Conservation (phyloP, 768 basidiomycete genomes). For the Leucogyrophana mollusca region DNA sequence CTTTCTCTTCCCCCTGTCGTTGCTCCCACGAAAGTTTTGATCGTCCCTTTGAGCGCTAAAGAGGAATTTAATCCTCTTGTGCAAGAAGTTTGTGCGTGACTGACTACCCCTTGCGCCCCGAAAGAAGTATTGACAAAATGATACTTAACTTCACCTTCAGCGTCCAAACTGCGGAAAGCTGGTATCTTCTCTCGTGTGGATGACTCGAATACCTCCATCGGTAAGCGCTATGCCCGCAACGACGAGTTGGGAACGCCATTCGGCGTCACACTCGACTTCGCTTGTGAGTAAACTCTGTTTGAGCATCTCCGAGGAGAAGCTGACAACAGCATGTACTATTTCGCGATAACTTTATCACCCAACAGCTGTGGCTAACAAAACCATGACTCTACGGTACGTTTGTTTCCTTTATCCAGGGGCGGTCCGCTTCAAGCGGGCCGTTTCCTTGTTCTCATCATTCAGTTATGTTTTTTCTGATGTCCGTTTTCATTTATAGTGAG, state of each 20-base stretch:
- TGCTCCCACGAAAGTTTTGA: conserved; percentile 95
- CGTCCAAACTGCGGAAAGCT: conserved; percentile 79
- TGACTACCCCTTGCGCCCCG: too few relatives aligned
- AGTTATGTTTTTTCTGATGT: conserved; percentile 8
- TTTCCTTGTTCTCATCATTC: too few relatives aligned
- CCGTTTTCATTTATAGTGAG: conserved; percentile 53
- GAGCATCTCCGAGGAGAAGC: too few relatives aligned
- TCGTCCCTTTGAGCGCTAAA: conserved; percentile 89
- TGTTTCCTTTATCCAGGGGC: conserved; percentile 4
- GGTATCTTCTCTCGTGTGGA: conserved; percentile 94
- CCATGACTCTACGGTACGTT: conserved; percentile 88
- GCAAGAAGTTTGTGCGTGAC: conserved; percentile 82
- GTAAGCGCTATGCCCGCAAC: conserved; percentile 95
- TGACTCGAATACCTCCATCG: conserved; percentile 93
- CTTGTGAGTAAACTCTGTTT: conserved; percentile 52
- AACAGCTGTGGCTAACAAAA: conserved; percentile 85
- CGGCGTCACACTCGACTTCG: conserved; percentile 95
- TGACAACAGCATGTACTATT: too few relatives aligned
- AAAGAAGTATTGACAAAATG: conserved; percentile 5
- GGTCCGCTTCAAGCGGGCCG: neutral
- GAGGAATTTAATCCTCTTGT: conserved; percentile 83
- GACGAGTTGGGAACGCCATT: conserved; percentile 98
- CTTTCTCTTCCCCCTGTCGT: conserved; percentile 87
- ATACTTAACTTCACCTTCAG: conserved; percentile 44
- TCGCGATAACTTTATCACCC: conserved; percentile 1